Percentiles rank a stretch among this genome's conserved stretches.
phyloP scores from a whole-genome alignment of 306 rosid species.

The Malus fusca region DNA sequence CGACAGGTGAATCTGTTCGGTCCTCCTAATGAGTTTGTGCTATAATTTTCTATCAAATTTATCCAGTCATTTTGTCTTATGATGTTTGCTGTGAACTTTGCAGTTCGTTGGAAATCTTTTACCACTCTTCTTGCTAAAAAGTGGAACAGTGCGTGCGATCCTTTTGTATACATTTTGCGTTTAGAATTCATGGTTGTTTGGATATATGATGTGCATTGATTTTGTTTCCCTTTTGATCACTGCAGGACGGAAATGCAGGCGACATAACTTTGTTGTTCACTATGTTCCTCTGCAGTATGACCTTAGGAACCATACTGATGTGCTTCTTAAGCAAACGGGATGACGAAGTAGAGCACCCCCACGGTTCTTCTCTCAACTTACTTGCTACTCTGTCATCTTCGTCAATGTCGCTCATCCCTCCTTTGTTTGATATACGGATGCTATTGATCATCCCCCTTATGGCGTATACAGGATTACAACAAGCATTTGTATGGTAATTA shows the following conservation, averaged over 20 bases:
- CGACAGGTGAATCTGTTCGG: conserved; percentile 53
- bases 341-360: conserved; percentile 27
- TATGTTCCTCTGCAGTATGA: conserved; percentile 69
- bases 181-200: not conserved
- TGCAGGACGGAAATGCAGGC: conserved; percentile 60
- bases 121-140: conserved; percentile 57
- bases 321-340: conserved; percentile 57
- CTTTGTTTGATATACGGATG: conserved; percentile 59
- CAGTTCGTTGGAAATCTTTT: conserved; percentile 89
- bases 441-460: conserved; percentile 75
- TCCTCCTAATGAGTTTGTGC: conserved; percentile 11
- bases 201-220: not conserved
- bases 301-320: conserved; percentile 66
- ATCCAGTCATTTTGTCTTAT: not conserved
- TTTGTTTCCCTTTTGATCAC: conserved; percentile 10
- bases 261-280: conserved; percentile 55
- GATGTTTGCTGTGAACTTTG: conserved; percentile 9
- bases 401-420: conserved; percentile 42
- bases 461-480: conserved; percentile 89
- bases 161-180: not conserved
- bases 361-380: conserved; percentile 28
- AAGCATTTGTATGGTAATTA: conserved; percentile 88
- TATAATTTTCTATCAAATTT: conserved; percentile 1
- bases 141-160: conserved; percentile 43
- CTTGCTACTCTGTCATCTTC: conserved; percentile 41